phyloP scores from a whole-genome alignment of 2,329 filamentous ascomycete genomes.

The Neonectria magnoliae region DNA sequence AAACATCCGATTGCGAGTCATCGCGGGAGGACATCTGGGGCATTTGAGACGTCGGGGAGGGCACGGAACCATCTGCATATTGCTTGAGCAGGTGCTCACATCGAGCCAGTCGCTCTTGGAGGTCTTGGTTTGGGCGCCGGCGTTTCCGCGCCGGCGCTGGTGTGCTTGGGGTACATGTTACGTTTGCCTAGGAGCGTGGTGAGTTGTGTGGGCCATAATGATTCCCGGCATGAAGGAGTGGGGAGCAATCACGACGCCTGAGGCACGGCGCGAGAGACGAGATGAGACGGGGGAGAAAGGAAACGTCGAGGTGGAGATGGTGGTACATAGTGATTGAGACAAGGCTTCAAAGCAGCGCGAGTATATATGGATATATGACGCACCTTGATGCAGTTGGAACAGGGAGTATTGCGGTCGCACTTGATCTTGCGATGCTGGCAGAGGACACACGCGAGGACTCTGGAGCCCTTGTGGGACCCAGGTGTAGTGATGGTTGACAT shows the following conservation, averaged over 20 bases:
- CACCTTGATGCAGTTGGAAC: slow-evolving; percentile 70
- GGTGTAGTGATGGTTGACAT: slow-evolving; percentile 47
- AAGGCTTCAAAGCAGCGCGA: slow-evolving; percentile 2
- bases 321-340: not conserved
- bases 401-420: slow-evolving; percentile 68
- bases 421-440: slow-evolving; percentile 72
- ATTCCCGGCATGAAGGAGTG: not conserved
- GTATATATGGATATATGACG: slow-evolving; percentile 38
- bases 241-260: not conserved
- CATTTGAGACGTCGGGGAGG: slow-evolving; percentile 36
- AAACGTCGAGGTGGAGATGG: not conserved
- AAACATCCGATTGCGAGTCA: slow-evolving; percentile 39
- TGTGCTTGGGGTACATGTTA: slow-evolving; percentile 68
- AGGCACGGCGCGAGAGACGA: slow-evolving; percentile 4
- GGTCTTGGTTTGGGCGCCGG: slow-evolving; percentile 67
- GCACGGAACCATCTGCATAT: slow-evolving; percentile 57
- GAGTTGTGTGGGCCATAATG: slow-evolving; percentile 11
- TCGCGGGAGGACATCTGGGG: slow-evolving; percentile 33
- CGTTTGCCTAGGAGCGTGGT: slow-evolving; percentile 59
- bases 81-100: slow-evolving; percentile 68
- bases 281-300: slow-evolving; percentile 1
- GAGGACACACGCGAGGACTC: slow-evolving; percentile 64
- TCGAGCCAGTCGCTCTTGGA: slow-evolving; percentile 68
- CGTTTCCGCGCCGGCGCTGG: slow-evolving; percentile 69
- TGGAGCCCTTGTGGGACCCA: slow-evolving; percentile 51